phyloP scores from a whole-genome alignment of 2,329 filamentous ascomycete species.

The Calonectria pauciramosa region DNA sequence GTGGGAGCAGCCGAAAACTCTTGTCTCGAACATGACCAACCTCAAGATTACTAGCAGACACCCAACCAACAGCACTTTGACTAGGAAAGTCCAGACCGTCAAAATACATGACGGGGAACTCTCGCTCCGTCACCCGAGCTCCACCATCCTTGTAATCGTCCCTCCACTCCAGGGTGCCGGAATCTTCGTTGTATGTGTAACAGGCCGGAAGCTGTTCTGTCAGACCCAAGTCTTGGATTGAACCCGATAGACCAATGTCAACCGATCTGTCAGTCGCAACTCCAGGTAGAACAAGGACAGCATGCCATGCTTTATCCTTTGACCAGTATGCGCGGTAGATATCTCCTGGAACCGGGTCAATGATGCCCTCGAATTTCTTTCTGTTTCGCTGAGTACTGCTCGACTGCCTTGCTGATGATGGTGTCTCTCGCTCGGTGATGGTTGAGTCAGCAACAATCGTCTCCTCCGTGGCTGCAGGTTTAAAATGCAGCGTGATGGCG shows the following conservation, averaged over 20 bases:
- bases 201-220: constrained; percentile 9
- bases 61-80: constrained; percentile 9
- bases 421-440: neutral
- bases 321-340: constrained; percentile 19
- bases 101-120: constrained; percentile 29
- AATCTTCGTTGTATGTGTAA: neutral
- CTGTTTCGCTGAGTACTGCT: neutral
- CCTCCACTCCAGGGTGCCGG: neutral
- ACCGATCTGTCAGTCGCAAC: neutral
- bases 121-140: neutral
- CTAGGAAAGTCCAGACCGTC: constrained; percentile 16
- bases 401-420: neutral
- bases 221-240: constrained; percentile 16
- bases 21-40: neutral
- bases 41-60: constrained; percentile 8
- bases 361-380: constrained; percentile 4
- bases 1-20: neutral
- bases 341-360: constrained; percentile 14
- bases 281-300: constrained; percentile 18
- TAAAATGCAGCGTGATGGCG: too few relatives aligned
- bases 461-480: neutral
- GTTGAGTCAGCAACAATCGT: neutral
- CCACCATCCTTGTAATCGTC: constrained; percentile 16
- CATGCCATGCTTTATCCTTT: neutral
- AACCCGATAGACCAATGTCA: neutral